Evolutionary conservation across 768 basidiomycete species (phyloP), one percentile per base, ranked within the genome.

Genomic region (Erythrobasidium yunnanense): DNA sequence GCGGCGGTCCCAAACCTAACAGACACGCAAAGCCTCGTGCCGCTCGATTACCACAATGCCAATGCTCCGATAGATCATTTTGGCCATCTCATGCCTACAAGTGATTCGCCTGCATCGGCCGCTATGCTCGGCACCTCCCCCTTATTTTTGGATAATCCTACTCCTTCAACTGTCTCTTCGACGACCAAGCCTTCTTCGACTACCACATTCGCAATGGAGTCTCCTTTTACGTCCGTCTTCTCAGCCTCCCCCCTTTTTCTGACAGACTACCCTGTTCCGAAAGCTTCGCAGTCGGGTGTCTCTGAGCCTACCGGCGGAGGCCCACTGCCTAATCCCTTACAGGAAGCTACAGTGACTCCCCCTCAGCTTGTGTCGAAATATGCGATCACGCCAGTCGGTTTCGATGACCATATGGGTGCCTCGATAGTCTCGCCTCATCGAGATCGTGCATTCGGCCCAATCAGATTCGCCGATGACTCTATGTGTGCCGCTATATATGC

Each of bases 61-160:
- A 62, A 66, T 22, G 66, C 58, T 6, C 55, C 65, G 42, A 46
- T 69, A 17, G 67, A 57, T 32, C 55, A 65, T 30, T 69, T 51
- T 29, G 65, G 60, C 50, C 67, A 67, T 22, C 38, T 56, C 1
- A 35, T 57, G 13, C 51, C 68, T 27, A 27, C 47, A n/a, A 46
- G 56, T 20, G 55, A 70, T 2, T 52, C 54, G 27, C 45, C 17
- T 20, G 33, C 62, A 32, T 46, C 32, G 22, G 13, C 33, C 38
- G 45, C 34, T 34, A 38, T 42, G 30, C n/a, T 49, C 34, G 46
- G 67, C 62, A n/a, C 56, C 15, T 70, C 78, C 45, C 70, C 78
- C 79, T 58, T 49, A 11, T 42, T 42, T n/a, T n/a, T 42, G 11
- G 38, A 42, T 42, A 11, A 42, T 77, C 70, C 7, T 11, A 55